Base-by-base conservation (phyloP, 2,329 filamentous ascomycete genomes). In the Tolypocladium ophioglossoides region DNA sequence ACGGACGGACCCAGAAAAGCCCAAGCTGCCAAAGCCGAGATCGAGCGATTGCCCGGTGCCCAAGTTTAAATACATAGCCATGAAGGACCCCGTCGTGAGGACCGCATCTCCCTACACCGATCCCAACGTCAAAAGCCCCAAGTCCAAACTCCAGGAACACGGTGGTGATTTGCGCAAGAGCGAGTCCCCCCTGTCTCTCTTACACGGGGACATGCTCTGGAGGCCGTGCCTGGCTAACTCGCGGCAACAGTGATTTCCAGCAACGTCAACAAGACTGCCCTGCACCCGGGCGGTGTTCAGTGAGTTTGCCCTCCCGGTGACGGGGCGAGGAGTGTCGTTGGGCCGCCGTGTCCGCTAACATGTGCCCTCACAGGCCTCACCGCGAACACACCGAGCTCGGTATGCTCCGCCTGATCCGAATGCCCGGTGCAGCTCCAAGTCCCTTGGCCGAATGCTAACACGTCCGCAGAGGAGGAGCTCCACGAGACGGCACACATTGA, bases 401-500 rank as follows among this genome's bases (percentile, higher is more conserved):
- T 78, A 77, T 60, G 73, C 57, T 35, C 44, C 39, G 30, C 18
- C 24, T 27, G 18, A 2, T 14, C 32, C 22, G 5, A 18, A 16
- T 14, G n/a, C 38, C 14, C 18, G 48, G 40, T 55, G 40, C 44
- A 51, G 41, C 24, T 35, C 18, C 20, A 46, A 35, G 32, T n/a
- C 16, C 46, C 18, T 11, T n/a, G 46, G 20, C 59, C 62, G 61
- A 58, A 59, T 55, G 58, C 56, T 59, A 57, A 61, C 55, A 51
- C 40, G 54, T 8, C 37, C 34, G 52, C 61, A 76, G 80, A 99
- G 77, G 91, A 97, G 77, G 90, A 96, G 73, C 87, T 99, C 58
- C 91, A 97, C 74, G 90, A 96, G 75, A 91, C 87, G 69, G 94
- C 94, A 63, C 92, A 99, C 81, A 99, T 99, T 69, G 94, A 99